phyloP scores from a whole-genome alignment of 2,329 filamentous ascomycete genomes.

The Scopulariopsis brevicaulis region DNA sequence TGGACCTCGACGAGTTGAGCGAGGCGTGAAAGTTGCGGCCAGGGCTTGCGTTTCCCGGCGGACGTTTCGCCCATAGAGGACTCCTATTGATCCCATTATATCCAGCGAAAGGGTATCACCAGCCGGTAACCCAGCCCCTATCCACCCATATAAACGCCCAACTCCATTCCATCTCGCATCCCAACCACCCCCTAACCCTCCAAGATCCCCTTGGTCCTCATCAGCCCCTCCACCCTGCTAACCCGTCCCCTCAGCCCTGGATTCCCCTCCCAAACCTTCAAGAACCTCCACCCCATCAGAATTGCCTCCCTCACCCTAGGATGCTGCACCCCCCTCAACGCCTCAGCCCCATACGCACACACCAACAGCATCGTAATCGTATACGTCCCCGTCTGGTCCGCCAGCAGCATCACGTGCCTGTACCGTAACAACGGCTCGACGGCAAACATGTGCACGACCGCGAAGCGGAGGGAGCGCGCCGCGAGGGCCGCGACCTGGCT shows the following conservation, averaged over 20 bases:
- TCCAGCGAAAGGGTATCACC: too few species aligned
- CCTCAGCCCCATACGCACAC: conserved; percentile 6
- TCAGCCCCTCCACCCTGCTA: not conserved
- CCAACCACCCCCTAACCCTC: not conserved
- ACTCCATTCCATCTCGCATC: too few species aligned
- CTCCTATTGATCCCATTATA: too few species aligned
- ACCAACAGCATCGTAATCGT: conserved; percentile 9
- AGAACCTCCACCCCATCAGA: conserved; percentile 4
- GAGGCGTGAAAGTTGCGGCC: too few species aligned
- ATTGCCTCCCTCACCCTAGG: conserved; percentile 1
- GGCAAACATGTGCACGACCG: conserved; percentile 8
- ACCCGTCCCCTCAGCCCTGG: not conserved
- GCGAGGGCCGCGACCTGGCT: conserved; percentile 1
- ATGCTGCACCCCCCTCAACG: conserved; percentile 8
- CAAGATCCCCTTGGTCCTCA: not conserved
- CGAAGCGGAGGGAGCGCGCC: conserved; percentile 4
- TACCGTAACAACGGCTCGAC: conserved; percentile 9
- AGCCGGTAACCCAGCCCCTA: too few species aligned
- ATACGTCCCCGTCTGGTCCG: conserved; percentile 8
- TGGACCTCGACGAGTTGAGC: too few species aligned
- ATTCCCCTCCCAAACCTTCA: conserved; percentile 5
- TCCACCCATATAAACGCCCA: not conserved
- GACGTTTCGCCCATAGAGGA: too few species aligned
- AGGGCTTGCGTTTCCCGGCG: too few species aligned
- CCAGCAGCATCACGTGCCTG: conserved; percentile 9